These are phyloP conservation scores for Dictyostelium firmibasis DNA, from an alignment of 78 protist species.

Conservation along the genomic window DNA sequence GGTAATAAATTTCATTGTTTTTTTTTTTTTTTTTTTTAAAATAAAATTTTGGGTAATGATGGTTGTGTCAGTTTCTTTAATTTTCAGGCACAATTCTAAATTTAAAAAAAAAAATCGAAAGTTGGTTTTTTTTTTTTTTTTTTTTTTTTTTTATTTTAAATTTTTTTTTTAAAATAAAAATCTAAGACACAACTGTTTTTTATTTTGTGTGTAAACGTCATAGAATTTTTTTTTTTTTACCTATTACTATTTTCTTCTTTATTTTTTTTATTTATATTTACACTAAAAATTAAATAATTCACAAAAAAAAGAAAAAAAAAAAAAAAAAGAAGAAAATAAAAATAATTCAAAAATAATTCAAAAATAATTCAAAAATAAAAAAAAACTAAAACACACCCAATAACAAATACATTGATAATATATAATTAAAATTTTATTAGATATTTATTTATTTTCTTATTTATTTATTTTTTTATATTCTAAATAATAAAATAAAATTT, in stretches of 20 bases:
- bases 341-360: no score
- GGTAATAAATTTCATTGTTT: neutral
- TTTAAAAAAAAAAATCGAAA: neutral
- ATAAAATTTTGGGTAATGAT: neutral
- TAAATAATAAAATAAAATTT: neutral
- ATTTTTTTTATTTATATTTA: no score
- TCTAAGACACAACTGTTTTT: no score
- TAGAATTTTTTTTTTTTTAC: neutral
- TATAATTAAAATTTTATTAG: no score
- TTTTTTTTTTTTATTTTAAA: neutral
- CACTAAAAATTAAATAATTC: neutral
- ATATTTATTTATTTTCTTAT: no score
- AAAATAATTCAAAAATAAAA: no score
- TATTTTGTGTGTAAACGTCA: neutral
- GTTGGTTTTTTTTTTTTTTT: neutral
- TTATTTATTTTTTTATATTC: no score
- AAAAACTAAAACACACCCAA: neutral
- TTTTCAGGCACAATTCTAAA: neutral
- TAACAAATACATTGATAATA: no score
- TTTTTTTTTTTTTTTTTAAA: neutral
- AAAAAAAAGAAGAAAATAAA: no score
- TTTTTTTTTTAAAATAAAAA: neutral
- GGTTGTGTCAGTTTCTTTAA: neutral
- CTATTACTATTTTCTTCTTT: neutral
- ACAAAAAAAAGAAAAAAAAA: no score